Evolutionary conservation across 108 stramenopile species (phyloP).

Genomic region (Cylindrotheca closterium): DNA sequence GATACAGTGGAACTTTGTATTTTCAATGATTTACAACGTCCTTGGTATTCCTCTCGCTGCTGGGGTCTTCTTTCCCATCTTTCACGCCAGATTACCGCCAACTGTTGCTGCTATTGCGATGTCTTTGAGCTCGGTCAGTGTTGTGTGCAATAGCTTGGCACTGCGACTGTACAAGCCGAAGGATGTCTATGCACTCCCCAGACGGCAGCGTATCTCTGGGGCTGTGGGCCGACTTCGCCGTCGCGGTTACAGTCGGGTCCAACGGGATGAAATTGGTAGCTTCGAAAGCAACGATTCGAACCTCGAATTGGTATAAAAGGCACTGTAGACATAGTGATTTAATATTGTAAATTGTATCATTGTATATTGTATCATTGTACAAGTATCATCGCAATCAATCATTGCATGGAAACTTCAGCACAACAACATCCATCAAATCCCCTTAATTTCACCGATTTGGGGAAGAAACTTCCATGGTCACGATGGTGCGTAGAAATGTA

Average conservation of each 20-base stretch:
- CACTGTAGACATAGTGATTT: too few relatives aligned
- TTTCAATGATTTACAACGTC: constrained; percentile 95
- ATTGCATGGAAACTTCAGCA: too few relatives aligned
- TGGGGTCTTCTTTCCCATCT: constrained; percentile 90
- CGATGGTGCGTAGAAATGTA: too few relatives aligned
- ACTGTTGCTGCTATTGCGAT: constrained; percentile 93
- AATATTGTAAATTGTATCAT: too few relatives aligned
- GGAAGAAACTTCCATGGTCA: too few relatives aligned
- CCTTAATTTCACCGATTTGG: too few relatives aligned
- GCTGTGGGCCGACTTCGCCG: not conserved
- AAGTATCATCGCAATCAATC: too few relatives aligned
- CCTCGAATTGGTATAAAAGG: too few relatives aligned
- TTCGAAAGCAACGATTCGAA: not conserved
- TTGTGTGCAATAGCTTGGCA: constrained; percentile 76
- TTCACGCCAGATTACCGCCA: constrained; percentile 82
- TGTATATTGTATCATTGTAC: too few relatives aligned
- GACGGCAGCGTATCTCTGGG: constrained; percentile 3
- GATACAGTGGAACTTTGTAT: constrained; percentile 89
- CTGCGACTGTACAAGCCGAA: constrained; percentile 77
- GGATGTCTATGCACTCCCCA: constrained; percentile 32
- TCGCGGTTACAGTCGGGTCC: constrained; percentile 1
- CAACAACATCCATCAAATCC: too few relatives aligned
- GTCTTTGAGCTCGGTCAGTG: constrained; percentile 91
- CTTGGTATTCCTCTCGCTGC: constrained; percentile 95
- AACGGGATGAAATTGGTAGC: not conserved